Evolutionary conservation across 2,329 filamentous ascomycete genomes (phyloP), one percentile per base, ranked within the genome.

Genomic region (Trichoderma sp.): DNA sequence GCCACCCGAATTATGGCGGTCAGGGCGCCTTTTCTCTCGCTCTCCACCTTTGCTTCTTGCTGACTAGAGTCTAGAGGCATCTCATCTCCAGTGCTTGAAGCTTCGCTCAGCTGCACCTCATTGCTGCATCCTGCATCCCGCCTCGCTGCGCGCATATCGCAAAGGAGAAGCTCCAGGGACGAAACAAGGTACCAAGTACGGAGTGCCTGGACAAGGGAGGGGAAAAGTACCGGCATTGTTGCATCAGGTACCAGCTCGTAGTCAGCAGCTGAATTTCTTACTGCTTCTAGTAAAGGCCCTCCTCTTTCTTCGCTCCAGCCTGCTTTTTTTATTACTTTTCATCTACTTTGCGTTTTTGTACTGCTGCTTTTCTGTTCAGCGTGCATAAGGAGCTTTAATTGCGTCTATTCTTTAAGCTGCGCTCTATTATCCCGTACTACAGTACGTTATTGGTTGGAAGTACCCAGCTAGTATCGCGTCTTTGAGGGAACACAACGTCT

Each of bases 1-100:
- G 77, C 77, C 77, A 78, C 76, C 76, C 74, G 77, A 78, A 78
- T 79, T 77, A 77, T 77, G 75, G 77, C 77, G 75, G 75, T 69
- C 58, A 72, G 32, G 67, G 67, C 66, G 66, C 66, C 15, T 43
- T 43, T 70, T 43, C 30, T 70, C 51, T 51, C 32, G 36, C 65
- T 43, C 39, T n/a, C 39, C 39, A 43, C 39, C 39, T 43, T 43
- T 43, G 39, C 15, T 18, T n/a, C 1, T 32, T 68, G 36, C 66
- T 60, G 57, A 58, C 26, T 58, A 58, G 24, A 28, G 53, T 28
- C 28, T 58, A 58, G 26, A 30, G 56, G 56, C 28, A 58, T 30
- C 56, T 53, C 18, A 43, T 43, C 39, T 26, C 26, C 34, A 36
- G 61, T 47, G 30, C 15, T 24, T 36, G 34, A 15, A 58, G 57